Percentiles rank a stretch among this genome's conserved stretches.
Conservation (phyloP, 352 stramenopile species). For the Phytopythium sindhum region DNA sequence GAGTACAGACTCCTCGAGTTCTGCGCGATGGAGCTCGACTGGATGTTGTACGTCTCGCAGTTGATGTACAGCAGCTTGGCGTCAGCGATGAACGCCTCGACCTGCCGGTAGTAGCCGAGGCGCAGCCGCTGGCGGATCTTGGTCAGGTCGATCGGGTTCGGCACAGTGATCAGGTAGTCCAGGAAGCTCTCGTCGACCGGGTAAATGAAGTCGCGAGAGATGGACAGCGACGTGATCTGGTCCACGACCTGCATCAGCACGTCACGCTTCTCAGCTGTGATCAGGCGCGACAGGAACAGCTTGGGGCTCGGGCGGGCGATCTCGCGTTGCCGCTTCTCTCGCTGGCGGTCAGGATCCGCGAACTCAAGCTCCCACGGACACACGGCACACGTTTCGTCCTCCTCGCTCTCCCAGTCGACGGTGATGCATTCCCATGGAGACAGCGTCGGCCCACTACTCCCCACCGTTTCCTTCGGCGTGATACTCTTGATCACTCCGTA, state of each 20-base stretch:
- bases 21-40: conserved; percentile 73
- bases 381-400: conserved; percentile 64
- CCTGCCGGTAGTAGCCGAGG: conserved; percentile 76
- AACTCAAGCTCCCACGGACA: conserved; percentile 82
- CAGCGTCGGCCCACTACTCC: conserved; percentile 11
- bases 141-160: conserved; percentile 82
- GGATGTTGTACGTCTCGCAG: conserved; percentile 86
- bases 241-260: conserved; percentile 53
- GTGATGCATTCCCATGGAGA: conserved; percentile 79
- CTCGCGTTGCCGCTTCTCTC: conserved; percentile 42
- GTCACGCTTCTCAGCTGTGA: conserved; percentile 44
- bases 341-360: conserved; percentile 21
- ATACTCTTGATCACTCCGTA: conserved; percentile 59
- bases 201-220: conserved; percentile 78
- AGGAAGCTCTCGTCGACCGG: conserved; percentile 70
- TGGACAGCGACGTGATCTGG: conserved; percentile 61
- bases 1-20: conserved; percentile 71
- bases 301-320: conserved; percentile 26
- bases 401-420: conserved; percentile 67
- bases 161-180: conserved; percentile 80
- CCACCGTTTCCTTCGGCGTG: conserved; percentile 21
- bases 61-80: conserved; percentile 69
- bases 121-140: conserved; percentile 71
- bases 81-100: conserved; percentile 79
- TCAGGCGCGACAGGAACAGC: conserved; percentile 46